A percentile compares a stretch with the other conserved stretches of the same genome.
These are phyloP conservation scores for Talaromyces sp. DNA, from an alignment of 2,329 filamentous ascomycete species.

Conservation along the genomic window DNA sequence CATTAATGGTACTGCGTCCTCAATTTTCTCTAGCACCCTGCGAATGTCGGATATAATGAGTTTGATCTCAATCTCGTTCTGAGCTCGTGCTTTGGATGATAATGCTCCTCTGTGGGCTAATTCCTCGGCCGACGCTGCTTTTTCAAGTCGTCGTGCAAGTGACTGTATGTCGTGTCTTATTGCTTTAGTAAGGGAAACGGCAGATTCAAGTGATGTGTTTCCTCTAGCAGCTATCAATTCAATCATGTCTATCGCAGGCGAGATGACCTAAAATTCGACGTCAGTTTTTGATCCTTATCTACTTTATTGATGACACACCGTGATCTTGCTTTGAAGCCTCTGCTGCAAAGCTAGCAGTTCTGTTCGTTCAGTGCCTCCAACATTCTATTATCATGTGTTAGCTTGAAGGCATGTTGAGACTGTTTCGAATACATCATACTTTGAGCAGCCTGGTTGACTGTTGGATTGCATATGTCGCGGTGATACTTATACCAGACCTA, in stretches of 20 bases:
- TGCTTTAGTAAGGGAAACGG: conserved; percentile 75
- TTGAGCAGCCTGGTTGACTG: conserved; percentile 77
- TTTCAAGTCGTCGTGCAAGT: conserved; percentile 71
- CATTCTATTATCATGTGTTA: conserved; percentile 45
- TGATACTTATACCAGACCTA: conserved; percentile 67
- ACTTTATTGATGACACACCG: conserved; percentile 47
- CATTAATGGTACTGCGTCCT: conserved; percentile 85
- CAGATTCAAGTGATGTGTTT: conserved; percentile 80
- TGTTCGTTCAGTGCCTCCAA: conserved; percentile 67
- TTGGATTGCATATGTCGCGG: conserved; percentile 77
- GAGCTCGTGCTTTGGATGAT: conserved; percentile 47
- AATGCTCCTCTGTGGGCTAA: conserved; percentile 31
- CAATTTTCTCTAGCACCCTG: conserved; percentile 70
- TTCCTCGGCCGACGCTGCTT: conserved; percentile 62
- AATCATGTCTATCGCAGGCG: conserved; percentile 29
- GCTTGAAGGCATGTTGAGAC: not conserved
- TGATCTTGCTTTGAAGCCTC: conserved; percentile 79
- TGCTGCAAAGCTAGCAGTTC: conserved; percentile 71
- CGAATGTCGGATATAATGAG: conserved; percentile 73
- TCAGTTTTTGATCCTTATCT: not conserved
- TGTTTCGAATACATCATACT: conserved; percentile 32
- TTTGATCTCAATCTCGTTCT: conserved; percentile 63
- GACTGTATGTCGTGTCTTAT: conserved; percentile 79
- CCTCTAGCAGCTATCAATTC: conserved; percentile 59
- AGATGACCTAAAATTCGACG: conserved; percentile 89